Percentiles rank a stretch among this genome's conserved stretches.
phyloP scores from a whole-genome alignment of 345 rosid species.

The Brassica rapa region DNA sequence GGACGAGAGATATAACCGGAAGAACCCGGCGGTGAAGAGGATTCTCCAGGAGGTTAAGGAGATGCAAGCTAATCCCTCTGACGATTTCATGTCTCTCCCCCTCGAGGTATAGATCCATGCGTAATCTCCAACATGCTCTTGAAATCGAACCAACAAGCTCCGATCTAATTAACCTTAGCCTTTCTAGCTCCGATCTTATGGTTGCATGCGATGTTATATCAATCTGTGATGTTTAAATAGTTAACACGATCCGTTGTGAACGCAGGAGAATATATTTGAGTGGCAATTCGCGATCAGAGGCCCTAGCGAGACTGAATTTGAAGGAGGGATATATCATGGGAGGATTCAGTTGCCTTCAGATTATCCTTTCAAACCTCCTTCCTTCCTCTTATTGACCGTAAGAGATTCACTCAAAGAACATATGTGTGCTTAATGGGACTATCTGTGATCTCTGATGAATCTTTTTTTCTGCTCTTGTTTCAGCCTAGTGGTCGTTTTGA shows the following conservation, averaged over 20 bases:
- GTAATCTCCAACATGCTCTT: neutral
- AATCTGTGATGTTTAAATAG: neutral
- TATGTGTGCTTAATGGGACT: neutral
- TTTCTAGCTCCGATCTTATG: neutral
- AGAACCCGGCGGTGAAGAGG: constrained; percentile 97
- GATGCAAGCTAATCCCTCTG: constrained; percentile 97
- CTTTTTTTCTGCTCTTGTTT: neutral
- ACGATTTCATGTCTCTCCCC: constrained; percentile 98
- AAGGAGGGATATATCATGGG: constrained; percentile 97
- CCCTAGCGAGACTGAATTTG: constrained; percentile 79
- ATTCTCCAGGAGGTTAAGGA: constrained; percentile 97
- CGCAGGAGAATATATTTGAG: constrained; percentile 92
- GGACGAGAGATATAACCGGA: constrained; percentile 79
- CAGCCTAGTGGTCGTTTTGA: constrained; percentile 99
- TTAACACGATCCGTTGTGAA: neutral
- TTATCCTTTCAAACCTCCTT: constrained; percentile 98
- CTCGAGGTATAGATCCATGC: constrained; percentile 61
- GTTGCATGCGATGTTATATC: neutral
- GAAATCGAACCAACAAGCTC: neutral
- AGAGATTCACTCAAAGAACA: constrained; percentile 15
- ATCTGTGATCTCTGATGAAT: neutral
- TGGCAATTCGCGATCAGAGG: constrained; percentile 99
- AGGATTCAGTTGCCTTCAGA: constrained; percentile 94
- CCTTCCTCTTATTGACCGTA: constrained; percentile 87
- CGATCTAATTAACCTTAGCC: neutral